A percentile compares a stretch with the other conserved stretches of the same genome.
phyloP scores from a whole-genome alignment of 2,329 filamentous ascomycete species.

The Cladosporium sp. region DNA sequence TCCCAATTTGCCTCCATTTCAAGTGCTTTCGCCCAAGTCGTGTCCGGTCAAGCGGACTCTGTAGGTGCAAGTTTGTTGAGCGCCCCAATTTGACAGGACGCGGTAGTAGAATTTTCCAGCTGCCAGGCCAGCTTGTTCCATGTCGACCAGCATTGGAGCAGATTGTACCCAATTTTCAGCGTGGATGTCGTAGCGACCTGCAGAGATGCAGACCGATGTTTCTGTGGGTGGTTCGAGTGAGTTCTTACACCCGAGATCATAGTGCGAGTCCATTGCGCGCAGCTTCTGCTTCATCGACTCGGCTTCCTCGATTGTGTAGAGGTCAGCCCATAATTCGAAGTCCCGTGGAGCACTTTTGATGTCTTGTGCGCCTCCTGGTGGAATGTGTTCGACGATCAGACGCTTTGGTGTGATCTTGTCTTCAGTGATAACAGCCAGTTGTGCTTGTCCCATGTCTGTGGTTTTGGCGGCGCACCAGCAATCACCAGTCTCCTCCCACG shows the following conservation, averaged over 20 bases:
- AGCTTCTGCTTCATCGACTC: constrained; percentile 19
- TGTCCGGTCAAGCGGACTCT: constrained; percentile 41
- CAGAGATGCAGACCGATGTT: constrained; percentile 38
- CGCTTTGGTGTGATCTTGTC: constrained; percentile 35
- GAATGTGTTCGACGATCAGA: constrained; percentile 46
- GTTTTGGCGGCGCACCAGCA: constrained; percentile 73
- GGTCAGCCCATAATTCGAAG: constrained; percentile 44
- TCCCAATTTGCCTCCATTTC: no score
- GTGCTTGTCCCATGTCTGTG: constrained; percentile 50
- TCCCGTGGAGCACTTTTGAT: constrained; percentile 38
- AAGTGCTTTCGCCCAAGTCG: neutral
- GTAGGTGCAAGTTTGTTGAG: constrained; percentile 44
- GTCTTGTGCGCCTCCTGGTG: constrained; percentile 36
- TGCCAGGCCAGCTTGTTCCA: neutral
- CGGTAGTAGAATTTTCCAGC: constrained; percentile 34
- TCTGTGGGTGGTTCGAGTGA: constrained; percentile 17
- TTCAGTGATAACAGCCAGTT: constrained; percentile 55
- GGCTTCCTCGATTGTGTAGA: constrained; percentile 19
- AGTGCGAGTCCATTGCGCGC: constrained; percentile 13
- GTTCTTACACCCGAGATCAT: constrained; percentile 10
- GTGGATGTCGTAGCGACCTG: constrained; percentile 39
- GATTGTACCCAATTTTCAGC: constrained; percentile 40
- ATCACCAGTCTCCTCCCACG: constrained; percentile 76
- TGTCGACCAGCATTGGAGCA: constrained; percentile 32
- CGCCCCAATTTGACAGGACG: constrained; percentile 42